A percentile compares a stretch with the other conserved stretches of the same genome.
Conservation (phyloP, 2,329 filamentous ascomycete genomes). For the Colletotrichum caudatum region DNA sequence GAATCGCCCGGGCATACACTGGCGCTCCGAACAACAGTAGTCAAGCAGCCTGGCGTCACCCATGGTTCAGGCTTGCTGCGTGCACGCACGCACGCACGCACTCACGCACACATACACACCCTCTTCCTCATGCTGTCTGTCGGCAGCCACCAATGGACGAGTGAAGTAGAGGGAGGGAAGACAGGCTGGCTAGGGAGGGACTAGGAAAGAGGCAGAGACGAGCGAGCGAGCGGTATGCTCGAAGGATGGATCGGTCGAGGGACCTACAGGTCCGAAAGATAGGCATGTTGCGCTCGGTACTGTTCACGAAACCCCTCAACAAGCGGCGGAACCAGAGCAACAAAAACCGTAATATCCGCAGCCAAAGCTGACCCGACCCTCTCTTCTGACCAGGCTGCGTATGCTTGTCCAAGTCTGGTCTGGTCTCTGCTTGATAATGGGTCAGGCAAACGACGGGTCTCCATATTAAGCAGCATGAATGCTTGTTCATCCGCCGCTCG, state of each 20-base stretch:
- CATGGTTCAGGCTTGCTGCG: constrained; percentile 1
- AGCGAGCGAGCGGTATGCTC: constrained; percentile 7
- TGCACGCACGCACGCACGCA: not conserved
- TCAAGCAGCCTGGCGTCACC: constrained; percentile 34
- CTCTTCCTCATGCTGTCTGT: not conserved
- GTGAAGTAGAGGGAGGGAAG: not conserved
- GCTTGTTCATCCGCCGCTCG: constrained; percentile 41
- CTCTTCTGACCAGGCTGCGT: constrained; percentile 23
- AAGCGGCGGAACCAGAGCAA: constrained; percentile 19
- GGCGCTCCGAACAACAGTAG: constrained; percentile 15
- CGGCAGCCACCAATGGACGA: constrained; percentile 7
- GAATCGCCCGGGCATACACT: constrained; percentile 29
- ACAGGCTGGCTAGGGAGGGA: constrained; percentile 13
- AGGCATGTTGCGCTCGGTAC: constrained; percentile 20
- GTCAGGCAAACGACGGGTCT: constrained; percentile 26
- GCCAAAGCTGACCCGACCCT: not conserved
- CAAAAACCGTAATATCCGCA: constrained; percentile 22
- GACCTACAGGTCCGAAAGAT: constrained; percentile 36
- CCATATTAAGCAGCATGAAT: constrained; percentile 39
- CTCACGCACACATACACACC: constrained; percentile 4
- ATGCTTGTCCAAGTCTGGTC: constrained; percentile 28
- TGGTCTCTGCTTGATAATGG: constrained; percentile 36
- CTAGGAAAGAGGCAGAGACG: constrained; percentile 5
- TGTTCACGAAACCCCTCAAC: constrained; percentile 17
- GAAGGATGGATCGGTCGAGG: constrained; percentile 34